A percentile compares a stretch with the other conserved stretches of the same genome.
Evolutionary conservation across 495 filamentous ascomycete genomes (phyloP).

Genomic region (Xylaria grammica): DNA sequence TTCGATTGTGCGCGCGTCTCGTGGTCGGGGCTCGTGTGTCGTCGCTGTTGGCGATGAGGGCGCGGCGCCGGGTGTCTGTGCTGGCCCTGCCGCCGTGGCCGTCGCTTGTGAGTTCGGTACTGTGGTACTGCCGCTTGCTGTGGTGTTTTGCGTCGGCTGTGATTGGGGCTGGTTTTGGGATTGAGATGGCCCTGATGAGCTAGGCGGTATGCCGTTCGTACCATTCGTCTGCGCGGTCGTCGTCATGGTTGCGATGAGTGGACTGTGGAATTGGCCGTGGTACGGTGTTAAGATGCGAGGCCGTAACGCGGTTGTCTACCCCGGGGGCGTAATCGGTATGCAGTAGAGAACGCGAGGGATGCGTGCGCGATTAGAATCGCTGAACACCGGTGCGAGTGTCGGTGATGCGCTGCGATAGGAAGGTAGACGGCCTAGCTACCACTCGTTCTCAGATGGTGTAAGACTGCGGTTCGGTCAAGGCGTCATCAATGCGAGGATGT

Average conservation of each 20-base stretch:
- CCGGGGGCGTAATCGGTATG: too few species aligned
- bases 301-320: too few species aligned
- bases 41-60: slow-evolving; percentile 35
- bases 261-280: background rate
- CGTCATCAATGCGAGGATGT: background rate
- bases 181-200: slow-evolving; percentile 26
- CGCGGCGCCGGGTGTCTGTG: slow-evolving; percentile 29
- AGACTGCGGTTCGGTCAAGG: background rate
- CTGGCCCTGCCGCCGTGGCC: slow-evolving; percentile 35
- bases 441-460: background rate
- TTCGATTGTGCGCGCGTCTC: slow-evolving; percentile 90
- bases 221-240: slow-evolving; percentile 48
- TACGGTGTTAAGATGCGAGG: background rate
- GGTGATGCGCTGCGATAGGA: background rate
- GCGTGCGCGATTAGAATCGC: background rate
- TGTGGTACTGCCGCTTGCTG: slow-evolving; percentile 31
- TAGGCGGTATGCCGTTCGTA: slow-evolving; percentile 46
- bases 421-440: background rate
- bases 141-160: slow-evolving; percentile 39
- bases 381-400: background rate
- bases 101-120: slow-evolving; percentile 42
- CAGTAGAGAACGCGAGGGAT: background rate
- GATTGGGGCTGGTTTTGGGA: slow-evolving; percentile 27
- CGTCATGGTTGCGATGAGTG: slow-evolving; percentile 29
- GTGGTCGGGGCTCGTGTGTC: slow-evolving; percentile 69